Percentiles rank a stretch among this genome's conserved stretches.
phyloP scores from a whole-genome alignment of 228 moss, liverwort and hornwort genomes.

The Sphagnum fallax region DNA sequence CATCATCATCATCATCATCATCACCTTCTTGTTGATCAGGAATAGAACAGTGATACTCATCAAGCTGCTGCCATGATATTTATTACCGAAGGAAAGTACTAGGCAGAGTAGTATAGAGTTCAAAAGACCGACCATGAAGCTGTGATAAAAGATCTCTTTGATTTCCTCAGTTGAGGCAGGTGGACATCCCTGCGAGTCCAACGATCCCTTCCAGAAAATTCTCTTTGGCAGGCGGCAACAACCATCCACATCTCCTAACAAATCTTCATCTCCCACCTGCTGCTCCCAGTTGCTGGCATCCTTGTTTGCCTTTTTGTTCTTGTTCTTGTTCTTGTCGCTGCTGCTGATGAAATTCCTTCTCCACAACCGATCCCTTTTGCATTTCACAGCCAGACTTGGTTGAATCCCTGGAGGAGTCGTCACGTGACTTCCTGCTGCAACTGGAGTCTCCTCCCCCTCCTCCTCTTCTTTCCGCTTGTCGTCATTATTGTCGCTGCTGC shows the following conservation, averaged over 20 bases:
- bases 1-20: too few species aligned
- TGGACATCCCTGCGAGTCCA: conserved; percentile 61
- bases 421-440: conserved; percentile 1
- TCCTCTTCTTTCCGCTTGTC: too few species aligned
- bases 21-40: too few species aligned
- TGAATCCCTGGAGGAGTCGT: too few species aligned
- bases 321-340: neutral
- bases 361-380: too few species aligned
- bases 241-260: conserved; percentile 10
- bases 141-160: conserved; percentile 46
- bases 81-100: too few species aligned
- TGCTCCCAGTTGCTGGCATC: conserved; percentile 19
- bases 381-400: too few species aligned
- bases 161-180: conserved; percentile 37
- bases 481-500: too few species aligned
- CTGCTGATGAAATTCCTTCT: neutral
- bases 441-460: too few species aligned
- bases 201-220: conserved; percentile 50
- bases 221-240: conserved; percentile 13
- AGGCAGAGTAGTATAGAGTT: too few species aligned
- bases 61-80: too few species aligned
- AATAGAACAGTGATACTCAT: too few species aligned
- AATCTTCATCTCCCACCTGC: conserved; percentile 39
- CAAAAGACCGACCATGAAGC: conserved; percentile 24
- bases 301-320: conserved; percentile 14